phyloP scores from a whole-genome alignment of 257 asterid species.

The Solanum pimpinellifolium region DNA sequence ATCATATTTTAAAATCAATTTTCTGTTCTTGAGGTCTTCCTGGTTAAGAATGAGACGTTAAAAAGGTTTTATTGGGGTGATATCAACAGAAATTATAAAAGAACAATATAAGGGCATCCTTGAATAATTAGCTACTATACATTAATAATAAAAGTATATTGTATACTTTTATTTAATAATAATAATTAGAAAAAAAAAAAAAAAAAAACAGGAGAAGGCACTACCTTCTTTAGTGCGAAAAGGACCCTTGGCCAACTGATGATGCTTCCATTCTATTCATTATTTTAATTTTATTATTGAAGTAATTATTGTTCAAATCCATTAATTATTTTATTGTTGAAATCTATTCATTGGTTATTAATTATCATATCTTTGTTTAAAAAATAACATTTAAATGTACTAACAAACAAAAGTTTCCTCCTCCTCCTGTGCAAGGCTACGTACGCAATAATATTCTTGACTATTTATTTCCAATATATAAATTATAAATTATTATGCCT shows the following conservation, averaged over 20 bases:
- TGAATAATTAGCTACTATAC: neutral
- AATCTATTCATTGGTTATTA: neutral
- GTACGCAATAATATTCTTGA: neutral
- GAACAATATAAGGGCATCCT: neutral
- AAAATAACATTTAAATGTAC: neutral
- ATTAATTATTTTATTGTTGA: neutral
- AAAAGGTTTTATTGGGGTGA: neutral
- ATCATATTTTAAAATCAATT: neutral
- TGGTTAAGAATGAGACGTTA: neutral
- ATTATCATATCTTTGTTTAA: neutral
- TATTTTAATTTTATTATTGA: neutral
- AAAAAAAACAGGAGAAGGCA: neutral
- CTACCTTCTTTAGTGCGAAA: slow-evolving; percentile 12
- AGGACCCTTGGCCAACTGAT: slow-evolving; percentile 22
- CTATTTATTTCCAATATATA: neutral
- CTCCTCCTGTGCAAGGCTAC: neutral
- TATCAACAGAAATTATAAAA: neutral
- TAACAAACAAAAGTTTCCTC: neutral
- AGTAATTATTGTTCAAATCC: neutral
- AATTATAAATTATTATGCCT: neutral
- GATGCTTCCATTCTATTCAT: slow-evolving; percentile 1
- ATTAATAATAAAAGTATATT: neutral
- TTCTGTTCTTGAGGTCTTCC: neutral
- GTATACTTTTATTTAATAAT: neutral
- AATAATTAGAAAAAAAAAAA: neutral